Base-by-base conservation (phyloP, 1,284 basidiomycete genomes). In the Schizopora paradoxa region DNA sequence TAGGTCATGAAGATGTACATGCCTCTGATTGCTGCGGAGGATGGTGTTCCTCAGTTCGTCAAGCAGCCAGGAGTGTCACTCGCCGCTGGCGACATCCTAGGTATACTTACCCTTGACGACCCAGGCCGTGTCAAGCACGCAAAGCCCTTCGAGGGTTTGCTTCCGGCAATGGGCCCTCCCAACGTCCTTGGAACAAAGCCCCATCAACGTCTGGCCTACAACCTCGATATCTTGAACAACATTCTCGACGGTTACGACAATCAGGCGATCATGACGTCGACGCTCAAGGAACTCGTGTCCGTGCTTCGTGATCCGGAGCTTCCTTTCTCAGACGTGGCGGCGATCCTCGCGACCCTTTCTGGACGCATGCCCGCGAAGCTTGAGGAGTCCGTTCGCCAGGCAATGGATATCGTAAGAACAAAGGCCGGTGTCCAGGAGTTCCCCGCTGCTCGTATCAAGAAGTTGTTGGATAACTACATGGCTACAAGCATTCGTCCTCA, bases 1-100 rank as follows among this genome's bases (percentile, higher is more conserved):
- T 52, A 88, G 85, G 93, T 96, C 56, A 96, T 96, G 93, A 97
- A 97, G 73, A 97, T 97, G 93, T 94, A 94, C 67, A 95, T 97
- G 93, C 91, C 92, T 11, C 81, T 99, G 49, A 83, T 92, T 46
- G 92, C 94, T n/a, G 79, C 87, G 3, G 96, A 99, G 66, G 91
- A 95, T 63, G 96, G 96, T 63, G 78, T 89, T 38, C 83, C 91
- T n/a, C 91, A 94, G 61, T 87, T 99, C 62, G 92, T 99, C 66
- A 99, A 98, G 72, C 93, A 98, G 62, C 91, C 95, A 43, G 96
- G 96, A 57, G 89, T 95, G 58, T 92, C 91, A 54, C 80, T 99
- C 48, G 89, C 91, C 57, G 91, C 94, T n/a, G 96, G 96, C 39
- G 96, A 98, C 65, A 93, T 99, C 53, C 82, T 99, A 51, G 96